Base-by-base conservation (phyloP, 345 rosid species). In the Draba incana region DNA sequence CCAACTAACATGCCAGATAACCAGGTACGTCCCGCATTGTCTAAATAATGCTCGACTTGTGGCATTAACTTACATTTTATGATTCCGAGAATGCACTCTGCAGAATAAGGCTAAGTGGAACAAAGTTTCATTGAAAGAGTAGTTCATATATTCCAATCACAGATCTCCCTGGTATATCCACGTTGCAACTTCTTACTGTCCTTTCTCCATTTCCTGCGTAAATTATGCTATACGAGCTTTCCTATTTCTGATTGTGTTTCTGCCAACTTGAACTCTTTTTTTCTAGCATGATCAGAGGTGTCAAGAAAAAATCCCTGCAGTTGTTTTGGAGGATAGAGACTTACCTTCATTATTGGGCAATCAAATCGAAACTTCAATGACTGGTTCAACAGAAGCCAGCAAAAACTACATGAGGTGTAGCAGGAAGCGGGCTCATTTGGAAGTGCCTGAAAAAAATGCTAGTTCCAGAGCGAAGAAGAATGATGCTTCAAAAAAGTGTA, bases 121-220 rank as follows among this genome's bases (percentile, higher is more conserved):
- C 77, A 75, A 59, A 77, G 66, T 30, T 87, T 90, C 69, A 69
- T 82, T 58, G 74, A 75, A 69, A 75, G 80, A 77, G 83, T 85
- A 3, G 72, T 86, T 56, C 75, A 78, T 52, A 58, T 52, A 70
- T 83, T 85, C 47, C 78, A 75, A 61, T 77, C 84, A 70, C 81
- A 72, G 69, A 51, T 74, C 70, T 80, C 84, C 47, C 69, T 50
- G 92, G 98, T 92, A 84, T 61, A 77, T 77, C 58, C 64, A 49
- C 45, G 5, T 69, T 45, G 37, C 74, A 31, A 61, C 46, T 64
- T 63, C 48, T 52, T 62, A 25, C 69, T 56, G 28, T 33, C 30
- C 38, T 56, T 37, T 27, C 52, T 43, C 46, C 30, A 50, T 57
- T 62, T 45, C 64, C 51, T 37, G 31, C 43, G 57, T 65, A 28